A percentile compares a stretch with the other conserved stretches of the same genome.
phyloP scores from a whole-genome alignment of 495 filamentous ascomycete genomes.

The Aspergillus kassunensis region DNA sequence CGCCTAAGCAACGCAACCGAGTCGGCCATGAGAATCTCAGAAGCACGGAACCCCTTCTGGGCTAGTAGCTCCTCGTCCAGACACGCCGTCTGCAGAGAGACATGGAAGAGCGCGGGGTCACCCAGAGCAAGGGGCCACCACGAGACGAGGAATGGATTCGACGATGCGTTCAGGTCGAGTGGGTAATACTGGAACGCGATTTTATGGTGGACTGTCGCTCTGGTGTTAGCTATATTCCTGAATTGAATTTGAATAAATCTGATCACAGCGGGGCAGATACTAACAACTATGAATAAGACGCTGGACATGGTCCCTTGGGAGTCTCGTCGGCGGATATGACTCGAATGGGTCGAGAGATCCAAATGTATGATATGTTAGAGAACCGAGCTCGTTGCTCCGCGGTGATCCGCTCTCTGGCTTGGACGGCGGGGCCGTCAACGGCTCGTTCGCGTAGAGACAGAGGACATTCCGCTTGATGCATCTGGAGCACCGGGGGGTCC shows the following conservation, averaged over 20 bases:
- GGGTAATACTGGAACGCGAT: constrained; percentile 55
- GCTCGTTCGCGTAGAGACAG: constrained; percentile 48
- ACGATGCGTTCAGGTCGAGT: constrained; percentile 41
- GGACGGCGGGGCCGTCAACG: constrained; percentile 23
- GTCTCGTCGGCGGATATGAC: constrained; percentile 47
- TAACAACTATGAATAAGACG: constrained; percentile 48
- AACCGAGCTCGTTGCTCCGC: background rate
- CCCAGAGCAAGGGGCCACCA: constrained; percentile 52
- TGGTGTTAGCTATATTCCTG: constrained; percentile 7
- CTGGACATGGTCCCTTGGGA: constrained; percentile 42
- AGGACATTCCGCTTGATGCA: constrained; percentile 39
- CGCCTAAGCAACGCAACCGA: constrained; percentile 43
- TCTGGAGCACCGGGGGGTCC: constrained; percentile 46
- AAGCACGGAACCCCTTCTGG: constrained; percentile 43
- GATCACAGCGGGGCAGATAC: too few species aligned
- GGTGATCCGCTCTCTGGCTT: constrained; percentile 6
- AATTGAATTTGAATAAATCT: too few species aligned
- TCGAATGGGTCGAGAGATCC: constrained; percentile 47
- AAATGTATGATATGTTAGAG: constrained; percentile 19
- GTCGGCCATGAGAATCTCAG: constrained; percentile 50
- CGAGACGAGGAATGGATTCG: constrained; percentile 50
- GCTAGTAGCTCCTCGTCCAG: constrained; percentile 48
- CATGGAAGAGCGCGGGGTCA: constrained; percentile 50
- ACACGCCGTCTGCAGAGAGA: constrained; percentile 50
- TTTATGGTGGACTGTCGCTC: constrained; percentile 43